Evolutionary conservation across 371 early-diverging fungal genomes (phyloP), one percentile per base, ranked within the genome.

Genomic region (Mucor lusitanicus): DNA sequence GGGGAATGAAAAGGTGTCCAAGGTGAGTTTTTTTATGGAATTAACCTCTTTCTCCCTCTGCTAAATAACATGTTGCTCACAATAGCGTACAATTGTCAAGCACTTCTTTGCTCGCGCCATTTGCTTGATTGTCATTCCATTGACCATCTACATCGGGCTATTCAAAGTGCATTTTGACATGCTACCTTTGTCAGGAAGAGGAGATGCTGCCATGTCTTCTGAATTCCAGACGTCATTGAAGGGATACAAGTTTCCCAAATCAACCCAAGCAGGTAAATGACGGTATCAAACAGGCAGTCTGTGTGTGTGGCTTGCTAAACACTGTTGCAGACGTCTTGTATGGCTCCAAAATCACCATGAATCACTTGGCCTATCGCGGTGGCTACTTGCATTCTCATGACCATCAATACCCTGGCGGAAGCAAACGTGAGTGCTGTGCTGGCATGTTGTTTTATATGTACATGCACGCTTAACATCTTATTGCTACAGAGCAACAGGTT

Each of bases 351-450:
- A 70, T 97, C 46, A 84, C 87, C 30, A 79, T 98, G 32, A 84
- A 87, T n/a, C 92, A 95, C 73, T 69, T 86, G 7, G 90, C 88
- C 35, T 90, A 92, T 39, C 80, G 83, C 39, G 90, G 89, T 48
- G 91, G 88, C 6, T 96, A 85, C 78, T 76, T 98, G 28, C 99
- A 98, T 74, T 97, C 97, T 30, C 99, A 98, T 72, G 57, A 67
- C 11, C 89, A 92, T 59, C 64, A 70, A 40, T 97, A 96, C 74
- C 94, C 94, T 25, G 87, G 90, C 55, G 92, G 91, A 46, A 92
- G 91, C 69, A 87, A 92, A 60, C 92, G 88, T 88, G 82, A 72
- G 82, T n/a, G n/a, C n/a, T n/a, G n/a, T n/a, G n/a, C n/a, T n/a
- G n/a, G n/a, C n/a, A n/a, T n/a, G 13, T 46, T 48, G 33, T 5